Evolutionary conservation across 192 early-diverging fungal species (phyloP), one percentile per base, ranked within the genome.

Genomic region (Linnemannia elongata): DNA sequence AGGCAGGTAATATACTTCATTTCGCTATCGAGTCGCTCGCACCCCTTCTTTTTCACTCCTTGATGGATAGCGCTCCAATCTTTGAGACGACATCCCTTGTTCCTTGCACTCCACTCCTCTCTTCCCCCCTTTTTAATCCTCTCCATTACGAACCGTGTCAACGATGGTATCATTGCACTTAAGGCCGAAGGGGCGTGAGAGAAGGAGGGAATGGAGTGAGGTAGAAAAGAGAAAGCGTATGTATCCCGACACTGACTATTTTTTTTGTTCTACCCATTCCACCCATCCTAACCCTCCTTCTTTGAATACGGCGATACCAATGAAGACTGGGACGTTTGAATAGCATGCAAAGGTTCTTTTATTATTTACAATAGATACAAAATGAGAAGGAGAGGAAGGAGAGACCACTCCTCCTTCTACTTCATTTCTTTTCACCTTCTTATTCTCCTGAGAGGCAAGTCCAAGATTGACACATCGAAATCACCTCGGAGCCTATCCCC

Each of bases 311-410:
- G n/a, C 9, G 24, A 12, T 30, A 33, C 33, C 60, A 33, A 33
- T 66, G 13, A 15, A 9, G 27, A 66, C 33, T 33, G 55, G 24
- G 55, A 27, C 7, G 6, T 7, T 55, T 24, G 27, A 66, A 3
- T 66, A 12, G n/a, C 30, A 66, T 66, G 27, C 60, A 30, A 66
- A 15, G 9, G 33, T 66, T 30, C 3, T 66, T 66, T 66, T 66
- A 66, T 66, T 66, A 71, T 71, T 71, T 71, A 42, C 69, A 71
- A 42, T n/a, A 71, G 39, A 71, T 41, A 71, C 35, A 71, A 52
- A 0, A 5, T 27, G 20, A 1, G 18, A 70, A 3, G 69, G 20
- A 8, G 22, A 71, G 18, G 69, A 35, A 41, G 0, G 27, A 66
- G 1, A 33, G 49, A 52, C 49, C 60, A 33, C 35, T 33, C 60